phyloP scores from a whole-genome alignment of 23 red algal genomes.

The Pyropia yezoensis region DNA sequence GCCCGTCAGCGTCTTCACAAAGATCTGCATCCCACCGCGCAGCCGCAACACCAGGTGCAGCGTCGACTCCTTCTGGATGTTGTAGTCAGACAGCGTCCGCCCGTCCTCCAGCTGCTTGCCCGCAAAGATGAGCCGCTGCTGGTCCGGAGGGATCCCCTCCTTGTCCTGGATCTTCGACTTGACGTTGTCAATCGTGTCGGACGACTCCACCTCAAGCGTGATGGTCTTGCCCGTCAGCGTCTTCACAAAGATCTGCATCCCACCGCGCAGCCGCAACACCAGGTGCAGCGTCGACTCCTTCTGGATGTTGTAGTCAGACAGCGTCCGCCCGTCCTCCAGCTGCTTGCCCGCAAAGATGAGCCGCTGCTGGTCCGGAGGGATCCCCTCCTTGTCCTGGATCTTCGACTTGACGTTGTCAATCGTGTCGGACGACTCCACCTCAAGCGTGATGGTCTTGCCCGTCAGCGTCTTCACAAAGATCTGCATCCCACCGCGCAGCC shows the following conservation, averaged over 20 bases:
- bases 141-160: slow-evolving; percentile 97
- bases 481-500: slow-evolving; percentile 89
- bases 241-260: slow-evolving; percentile 99
- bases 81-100: slow-evolving; percentile 92
- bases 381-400: slow-evolving; percentile 99
- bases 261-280: slow-evolving; percentile 62
- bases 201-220: slow-evolving; percentile 94
- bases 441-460: slow-evolving; percentile 97
- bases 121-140: slow-evolving; percentile 96
- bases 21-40: slow-evolving; percentile 92
- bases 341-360: slow-evolving; percentile 97
- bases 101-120: slow-evolving; percentile 98
- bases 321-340: slow-evolving; percentile 87
- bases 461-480: slow-evolving; percentile 99
- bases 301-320: slow-evolving; percentile 96
- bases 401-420: slow-evolving; percentile 98
- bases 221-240: slow-evolving; percentile 98
- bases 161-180: slow-evolving; percentile 99
- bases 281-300: slow-evolving; percentile 95
- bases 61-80: slow-evolving; percentile 98
- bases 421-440: slow-evolving; percentile 95
- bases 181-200: slow-evolving; percentile 97
- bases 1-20: slow-evolving; percentile 94
- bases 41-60: slow-evolving; percentile 92
- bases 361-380: slow-evolving; percentile 97